Conservation (phyloP, 1,284 basidiomycete species). For the Erythrobasidium hasegawianum region DNA sequence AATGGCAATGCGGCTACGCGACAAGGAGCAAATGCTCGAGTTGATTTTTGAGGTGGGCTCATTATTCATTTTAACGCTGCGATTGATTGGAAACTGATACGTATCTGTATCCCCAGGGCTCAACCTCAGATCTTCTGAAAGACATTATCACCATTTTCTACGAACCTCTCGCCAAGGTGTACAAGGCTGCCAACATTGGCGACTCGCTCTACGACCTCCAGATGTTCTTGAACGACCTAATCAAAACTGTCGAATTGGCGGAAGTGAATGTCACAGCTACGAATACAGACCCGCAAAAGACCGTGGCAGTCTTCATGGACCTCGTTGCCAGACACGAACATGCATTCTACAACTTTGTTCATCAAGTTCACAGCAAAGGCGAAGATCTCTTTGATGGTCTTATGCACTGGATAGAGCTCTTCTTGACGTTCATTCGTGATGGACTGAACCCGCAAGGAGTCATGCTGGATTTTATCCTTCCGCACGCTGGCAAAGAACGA, state of each 20-base stretch:
- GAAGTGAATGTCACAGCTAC: constrained; percentile 79
- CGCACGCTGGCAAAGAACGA: constrained; percentile 70
- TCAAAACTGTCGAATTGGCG: constrained; percentile 84
- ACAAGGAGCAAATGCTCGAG: constrained; percentile 87
- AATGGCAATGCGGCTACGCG: constrained; percentile 72
- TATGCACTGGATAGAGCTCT: constrained; percentile 96
- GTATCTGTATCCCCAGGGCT: constrained; percentile 75
- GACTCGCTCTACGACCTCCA: constrained; percentile 90
- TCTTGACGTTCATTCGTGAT: constrained; percentile 86
- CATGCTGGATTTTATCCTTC: constrained; percentile 80
- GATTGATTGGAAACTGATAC: no score
- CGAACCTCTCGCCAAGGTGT: constrained; percentile 93
- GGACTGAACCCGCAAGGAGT: constrained; percentile 60
- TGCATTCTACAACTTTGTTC: constrained; percentile 92
- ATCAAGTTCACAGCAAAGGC: constrained; percentile 97
- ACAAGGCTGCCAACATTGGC: constrained; percentile 93
- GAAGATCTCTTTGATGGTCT: constrained; percentile 88
- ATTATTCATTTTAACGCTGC: no score
- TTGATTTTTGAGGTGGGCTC: constrained; percentile 90
- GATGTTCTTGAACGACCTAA: constrained; percentile 91
- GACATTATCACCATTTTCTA: constrained; percentile 99
- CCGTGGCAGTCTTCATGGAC: constrained; percentile 90
- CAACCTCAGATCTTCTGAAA: constrained; percentile 89
- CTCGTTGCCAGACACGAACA: constrained; percentile 92
- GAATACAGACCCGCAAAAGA: constrained; percentile 75